These are phyloP conservation scores for Jatropha multifida DNA, from an alignment of 441 rosid genomes.

Conservation along the genomic window DNA sequence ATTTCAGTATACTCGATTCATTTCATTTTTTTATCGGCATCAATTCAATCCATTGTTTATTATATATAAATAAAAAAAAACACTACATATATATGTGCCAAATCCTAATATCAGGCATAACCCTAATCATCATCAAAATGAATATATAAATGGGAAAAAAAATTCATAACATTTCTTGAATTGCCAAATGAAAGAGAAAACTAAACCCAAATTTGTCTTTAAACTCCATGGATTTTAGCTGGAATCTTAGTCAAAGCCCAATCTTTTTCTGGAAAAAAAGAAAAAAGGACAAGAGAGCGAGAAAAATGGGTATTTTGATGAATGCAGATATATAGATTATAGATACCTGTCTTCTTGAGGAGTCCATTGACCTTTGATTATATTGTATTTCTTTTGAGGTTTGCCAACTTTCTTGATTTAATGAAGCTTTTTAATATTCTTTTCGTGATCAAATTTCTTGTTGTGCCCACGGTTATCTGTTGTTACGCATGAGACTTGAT, in stretches of 20 bases:
- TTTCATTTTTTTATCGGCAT: not conserved
- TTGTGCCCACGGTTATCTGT: not conserved
- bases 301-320: no score
- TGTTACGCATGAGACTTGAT: constrained; percentile 27
- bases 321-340: no score
- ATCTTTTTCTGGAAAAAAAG: no score
- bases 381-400: constrained; percentile 26
- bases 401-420: constrained; percentile 25
- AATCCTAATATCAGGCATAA: not conserved
- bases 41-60: not conserved
- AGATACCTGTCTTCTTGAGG: constrained; percentile 57
- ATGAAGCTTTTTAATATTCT: constrained; percentile 22
- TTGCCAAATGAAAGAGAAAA: not conserved
- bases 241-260: no score
- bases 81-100: not conserved
- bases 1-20: not conserved
- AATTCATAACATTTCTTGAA: not conserved
- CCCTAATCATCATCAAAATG: not conserved
- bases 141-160: not conserved
- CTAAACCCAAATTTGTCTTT: no score
- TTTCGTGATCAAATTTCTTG: constrained; percentile 16
- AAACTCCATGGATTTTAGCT: no score
- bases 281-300: no score
- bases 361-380: constrained; percentile 80
- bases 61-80: not conserved